Conservation (phyloP, 1,284 basidiomycete genomes). For the Fistulina hepatica region DNA sequence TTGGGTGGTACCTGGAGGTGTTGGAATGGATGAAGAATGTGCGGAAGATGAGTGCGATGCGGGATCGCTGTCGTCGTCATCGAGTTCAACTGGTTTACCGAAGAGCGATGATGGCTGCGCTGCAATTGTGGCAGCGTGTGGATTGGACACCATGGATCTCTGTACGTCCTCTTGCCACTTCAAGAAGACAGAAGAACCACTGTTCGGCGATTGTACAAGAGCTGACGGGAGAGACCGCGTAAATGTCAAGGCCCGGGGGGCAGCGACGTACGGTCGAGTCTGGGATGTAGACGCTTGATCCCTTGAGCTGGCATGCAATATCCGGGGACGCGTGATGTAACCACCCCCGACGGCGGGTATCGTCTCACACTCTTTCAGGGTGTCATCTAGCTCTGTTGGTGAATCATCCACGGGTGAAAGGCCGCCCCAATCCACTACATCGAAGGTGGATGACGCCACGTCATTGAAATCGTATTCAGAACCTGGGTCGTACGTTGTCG, state of each 20-base stretch:
- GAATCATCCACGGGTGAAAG: background rate
- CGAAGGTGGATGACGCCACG: constrained; percentile 37
- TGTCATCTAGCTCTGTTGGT: background rate
- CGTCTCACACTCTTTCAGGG: constrained; percentile 22
- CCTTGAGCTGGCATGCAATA: constrained; percentile 12
- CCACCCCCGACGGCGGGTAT: constrained; percentile 59
- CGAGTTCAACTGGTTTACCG: too few relatives aligned
- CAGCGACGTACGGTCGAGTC: background rate
- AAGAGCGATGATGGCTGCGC: too few relatives aligned
- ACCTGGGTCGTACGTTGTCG: constrained; percentile 26
- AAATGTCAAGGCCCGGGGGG: background rate
- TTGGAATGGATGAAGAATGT: constrained; percentile 4
- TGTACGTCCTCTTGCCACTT: too few relatives aligned
- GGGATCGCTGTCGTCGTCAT: background rate
- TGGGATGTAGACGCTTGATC: background rate
- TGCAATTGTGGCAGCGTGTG: background rate
- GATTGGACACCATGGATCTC: constrained; percentile 1
- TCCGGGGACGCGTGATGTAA: constrained; percentile 26
- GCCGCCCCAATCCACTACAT: constrained; percentile 61
- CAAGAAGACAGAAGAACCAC: too few relatives aligned
- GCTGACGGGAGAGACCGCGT: background rate
- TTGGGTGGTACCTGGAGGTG: constrained; percentile 27
- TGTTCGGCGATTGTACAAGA: background rate
- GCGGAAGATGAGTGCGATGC: background rate
- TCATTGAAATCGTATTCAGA: constrained; percentile 36